Conservation (phyloP, 2,329 filamentous ascomycete genomes). For the Hypoxylon sp. region DNA sequence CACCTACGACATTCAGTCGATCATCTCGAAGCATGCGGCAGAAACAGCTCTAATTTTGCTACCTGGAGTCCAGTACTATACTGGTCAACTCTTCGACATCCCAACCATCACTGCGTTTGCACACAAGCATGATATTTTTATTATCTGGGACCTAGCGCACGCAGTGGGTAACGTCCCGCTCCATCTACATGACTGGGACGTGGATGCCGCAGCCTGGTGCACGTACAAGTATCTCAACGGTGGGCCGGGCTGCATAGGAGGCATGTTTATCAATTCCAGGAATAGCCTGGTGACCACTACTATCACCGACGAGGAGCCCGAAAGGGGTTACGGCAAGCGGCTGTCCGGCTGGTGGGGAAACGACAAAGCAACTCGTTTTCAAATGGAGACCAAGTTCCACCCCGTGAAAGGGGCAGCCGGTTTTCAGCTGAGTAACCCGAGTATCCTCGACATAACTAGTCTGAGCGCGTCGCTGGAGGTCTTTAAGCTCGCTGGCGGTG, state of each 20-base stretch:
- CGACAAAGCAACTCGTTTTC: slow-evolving; percentile 75
- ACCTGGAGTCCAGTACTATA: slow-evolving; percentile 85
- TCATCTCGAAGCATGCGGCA: slow-evolving; percentile 75
- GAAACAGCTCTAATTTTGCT: slow-evolving; percentile 78
- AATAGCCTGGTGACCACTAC: slow-evolving; percentile 62
- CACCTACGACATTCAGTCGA: slow-evolving; percentile 74
- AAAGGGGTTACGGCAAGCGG: slow-evolving; percentile 62
- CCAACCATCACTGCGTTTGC: slow-evolving; percentile 78
- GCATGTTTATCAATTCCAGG: slow-evolving; percentile 77
- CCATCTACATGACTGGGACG: slow-evolving; percentile 79
- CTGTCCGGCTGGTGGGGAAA: slow-evolving; percentile 87
- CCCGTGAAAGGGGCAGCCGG: slow-evolving; percentile 80
- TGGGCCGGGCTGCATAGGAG: slow-evolving; percentile 80
- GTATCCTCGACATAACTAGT: slow-evolving; percentile 78
- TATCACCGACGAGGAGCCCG: slow-evolving; percentile 51
- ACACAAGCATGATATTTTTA: slow-evolving; percentile 72
- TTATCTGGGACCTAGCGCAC: slow-evolving; percentile 86
- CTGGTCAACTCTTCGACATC: slow-evolving; percentile 82
- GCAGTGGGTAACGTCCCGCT: slow-evolving; percentile 82
- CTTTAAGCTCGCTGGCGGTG: slow-evolving; percentile 73
- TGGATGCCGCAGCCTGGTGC: slow-evolving; percentile 84
- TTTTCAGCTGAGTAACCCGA: slow-evolving; percentile 82
- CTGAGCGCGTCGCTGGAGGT: slow-evolving; percentile 76
- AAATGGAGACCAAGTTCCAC: slow-evolving; percentile 80
- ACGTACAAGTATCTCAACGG: slow-evolving; percentile 87